A percentile compares a stretch with the other conserved stretches of the same genome.
phyloP scores from a whole-genome alignment of 2,329 filamentous ascomycete species.

The Sarocladium oryzae region DNA sequence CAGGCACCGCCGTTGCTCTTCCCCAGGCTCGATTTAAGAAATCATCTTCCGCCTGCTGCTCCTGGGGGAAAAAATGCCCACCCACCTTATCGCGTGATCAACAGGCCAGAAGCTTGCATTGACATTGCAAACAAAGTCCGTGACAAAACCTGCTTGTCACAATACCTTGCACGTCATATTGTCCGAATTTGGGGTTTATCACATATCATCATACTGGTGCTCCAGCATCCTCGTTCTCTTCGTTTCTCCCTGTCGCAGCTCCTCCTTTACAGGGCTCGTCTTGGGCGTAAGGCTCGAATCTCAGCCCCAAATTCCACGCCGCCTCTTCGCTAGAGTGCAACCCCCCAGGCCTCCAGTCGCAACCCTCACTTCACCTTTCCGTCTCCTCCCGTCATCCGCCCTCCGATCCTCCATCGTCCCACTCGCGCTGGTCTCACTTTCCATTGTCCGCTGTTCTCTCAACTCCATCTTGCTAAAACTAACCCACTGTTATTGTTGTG shows the following conservation, averaged over 20 bases:
- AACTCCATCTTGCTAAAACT: not conserved
- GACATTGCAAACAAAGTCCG: not conserved
- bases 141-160: not conserved
- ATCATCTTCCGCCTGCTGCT: no score
- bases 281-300: constrained; percentile 3
- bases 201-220: no score
- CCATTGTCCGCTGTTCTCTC: not conserved
- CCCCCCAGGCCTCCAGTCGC: not conserved
- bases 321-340: not conserved
- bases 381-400: not conserved
- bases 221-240: no score
- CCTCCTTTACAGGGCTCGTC: not conserved
- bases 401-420: constrained; percentile 3
- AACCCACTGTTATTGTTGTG: no score
- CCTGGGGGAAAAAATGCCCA: no score
- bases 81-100: no score
- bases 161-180: not conserved
- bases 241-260: no score
- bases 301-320: constrained; percentile 5
- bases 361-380: not conserved
- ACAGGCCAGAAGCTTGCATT: no score
- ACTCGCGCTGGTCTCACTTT: constrained; percentile 1
- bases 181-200: no score
- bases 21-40: no score
- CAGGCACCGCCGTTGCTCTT: no score